These are phyloP conservation scores for Cenchrus americanus DNA, from an alignment of 176 grass and related monocot species.

Conservation along the genomic window DNA sequence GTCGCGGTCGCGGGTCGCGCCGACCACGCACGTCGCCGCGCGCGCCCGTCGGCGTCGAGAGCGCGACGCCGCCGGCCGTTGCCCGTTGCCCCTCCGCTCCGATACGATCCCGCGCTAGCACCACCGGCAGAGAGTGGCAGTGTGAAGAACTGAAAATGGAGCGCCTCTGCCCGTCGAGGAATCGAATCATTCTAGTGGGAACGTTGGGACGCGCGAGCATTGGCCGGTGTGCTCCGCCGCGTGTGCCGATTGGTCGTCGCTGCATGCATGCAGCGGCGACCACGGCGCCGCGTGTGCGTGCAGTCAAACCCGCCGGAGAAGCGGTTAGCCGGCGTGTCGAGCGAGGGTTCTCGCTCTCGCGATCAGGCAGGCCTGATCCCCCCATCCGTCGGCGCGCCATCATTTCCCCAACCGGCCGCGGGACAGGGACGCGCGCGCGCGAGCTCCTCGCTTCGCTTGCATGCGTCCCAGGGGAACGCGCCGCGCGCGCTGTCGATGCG, in stretches of 20 bases:
- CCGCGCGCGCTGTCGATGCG: no score
- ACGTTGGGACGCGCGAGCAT: no score
- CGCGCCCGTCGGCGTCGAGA: background rate
- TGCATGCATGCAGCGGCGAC: background rate
- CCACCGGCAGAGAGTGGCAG: background rate
- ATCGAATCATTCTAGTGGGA: no score
- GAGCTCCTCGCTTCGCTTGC: background rate
- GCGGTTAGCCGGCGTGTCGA: no score
- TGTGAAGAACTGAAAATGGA: background rate
- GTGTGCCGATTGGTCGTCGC: background rate
- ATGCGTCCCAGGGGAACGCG: slow-evolving; percentile 1
- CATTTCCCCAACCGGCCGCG: slow-evolving; percentile 4
- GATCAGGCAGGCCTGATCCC: no score
- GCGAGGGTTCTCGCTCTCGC: no score
- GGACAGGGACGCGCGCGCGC: background rate
- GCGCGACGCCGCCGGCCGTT: background rate
- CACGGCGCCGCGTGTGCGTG: background rate
- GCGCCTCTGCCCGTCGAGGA: no score
- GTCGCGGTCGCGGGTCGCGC: background rate
- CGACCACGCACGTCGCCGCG: background rate
- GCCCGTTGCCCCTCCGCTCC: no score
- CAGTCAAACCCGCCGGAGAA: no score
- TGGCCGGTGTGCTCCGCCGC: no score
- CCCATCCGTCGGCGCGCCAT: background rate
- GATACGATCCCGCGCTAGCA: background rate